Conservation (phyloP, 441 rosid species). For the Populus hybrid region DNA sequence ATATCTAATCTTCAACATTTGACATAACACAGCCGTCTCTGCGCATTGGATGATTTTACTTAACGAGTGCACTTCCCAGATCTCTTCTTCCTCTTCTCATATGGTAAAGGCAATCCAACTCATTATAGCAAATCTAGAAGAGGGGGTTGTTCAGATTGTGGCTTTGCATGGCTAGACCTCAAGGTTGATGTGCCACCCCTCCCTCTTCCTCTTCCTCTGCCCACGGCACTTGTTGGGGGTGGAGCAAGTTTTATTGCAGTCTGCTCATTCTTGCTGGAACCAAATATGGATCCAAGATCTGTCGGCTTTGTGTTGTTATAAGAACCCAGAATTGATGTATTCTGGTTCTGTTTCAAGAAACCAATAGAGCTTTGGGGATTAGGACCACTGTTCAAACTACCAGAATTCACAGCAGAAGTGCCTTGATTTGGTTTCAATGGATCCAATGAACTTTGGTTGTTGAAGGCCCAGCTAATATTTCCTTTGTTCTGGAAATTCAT, state of each 20-base stretch:
- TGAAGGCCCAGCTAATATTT: constrained; percentile 51
- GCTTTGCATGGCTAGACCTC: constrained; percentile 42
- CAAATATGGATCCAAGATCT: constrained; percentile 70
- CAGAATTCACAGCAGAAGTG: constrained; percentile 26
- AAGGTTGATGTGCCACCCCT: constrained; percentile 41
- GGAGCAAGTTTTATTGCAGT: constrained; percentile 78
- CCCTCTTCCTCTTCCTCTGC: constrained; percentile 81
- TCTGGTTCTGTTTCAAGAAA: constrained; percentile 53
- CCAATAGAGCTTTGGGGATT: constrained; percentile 49
- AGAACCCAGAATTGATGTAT: constrained; percentile 32
- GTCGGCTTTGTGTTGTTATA: constrained; percentile 45
- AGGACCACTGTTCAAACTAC: constrained; percentile 26
- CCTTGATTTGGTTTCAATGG: constrained; percentile 32
- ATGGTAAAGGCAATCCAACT: neutral
- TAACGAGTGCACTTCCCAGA: constrained; percentile 10
- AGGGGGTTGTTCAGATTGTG: constrained; percentile 51
- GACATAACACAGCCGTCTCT: neutral
- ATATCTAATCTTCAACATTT: neutral
- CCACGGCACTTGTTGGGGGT: constrained; percentile 66
- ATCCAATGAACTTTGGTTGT: constrained; percentile 36
- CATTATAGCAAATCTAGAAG: constrained; percentile 67
- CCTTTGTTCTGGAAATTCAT: constrained; percentile 32
- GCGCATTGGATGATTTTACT: constrained; percentile 11
- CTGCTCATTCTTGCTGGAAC: constrained; percentile 55
- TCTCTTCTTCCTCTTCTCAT: neutral